Percentiles rank a stretch among this genome's conserved stretches.
Conservation (phyloP, 306 rosid species). For the Prunus mongolica region DNA sequence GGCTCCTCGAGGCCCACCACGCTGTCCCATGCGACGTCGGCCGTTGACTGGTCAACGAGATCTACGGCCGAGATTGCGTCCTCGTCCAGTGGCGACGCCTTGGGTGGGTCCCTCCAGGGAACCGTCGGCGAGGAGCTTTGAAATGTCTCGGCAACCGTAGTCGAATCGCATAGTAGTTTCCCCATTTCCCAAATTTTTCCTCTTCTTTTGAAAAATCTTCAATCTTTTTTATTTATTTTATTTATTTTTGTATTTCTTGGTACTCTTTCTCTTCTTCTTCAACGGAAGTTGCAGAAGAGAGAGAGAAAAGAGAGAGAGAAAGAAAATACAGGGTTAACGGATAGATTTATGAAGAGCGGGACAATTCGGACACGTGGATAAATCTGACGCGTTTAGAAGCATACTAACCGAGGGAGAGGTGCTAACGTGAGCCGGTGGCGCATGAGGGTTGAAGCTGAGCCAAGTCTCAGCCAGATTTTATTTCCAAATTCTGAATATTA, state of each 20-base stretch:
- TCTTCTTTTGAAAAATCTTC: neutral
- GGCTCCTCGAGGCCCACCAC: constrained; percentile 87
- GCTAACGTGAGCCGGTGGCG: constrained; percentile 21
- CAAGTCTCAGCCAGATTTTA: neutral
- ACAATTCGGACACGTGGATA: constrained; percentile 65
- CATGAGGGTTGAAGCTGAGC: constrained; percentile 16
- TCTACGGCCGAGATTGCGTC: constrained; percentile 48
- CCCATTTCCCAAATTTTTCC: constrained; percentile 52
- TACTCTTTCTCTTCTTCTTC: constrained; percentile 22
- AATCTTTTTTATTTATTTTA: neutral
- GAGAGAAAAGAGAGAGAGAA: constrained; percentile 11
- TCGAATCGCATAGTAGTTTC: constrained; percentile 75
- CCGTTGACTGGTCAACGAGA: constrained; percentile 47
- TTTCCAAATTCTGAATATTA: no score
- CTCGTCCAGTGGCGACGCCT: constrained; percentile 39
- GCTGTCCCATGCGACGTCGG: constrained; percentile 59
- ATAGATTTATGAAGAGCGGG: constrained; percentile 52
- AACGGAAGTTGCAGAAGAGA: constrained; percentile 53
- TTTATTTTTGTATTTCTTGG: neutral
- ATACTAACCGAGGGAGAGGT: constrained; percentile 17
- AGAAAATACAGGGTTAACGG: constrained; percentile 63
- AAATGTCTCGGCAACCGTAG: constrained; percentile 73
- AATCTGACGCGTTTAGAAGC: constrained; percentile 23
- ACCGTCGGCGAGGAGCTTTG: constrained; percentile 56
- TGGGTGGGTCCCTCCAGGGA: constrained; percentile 61